A percentile compares a stretch with the other conserved stretches of the same genome.
These are phyloP conservation scores for Neurospora sp. DNA, from an alignment of 495 filamentous ascomycete species.

Conservation along the genomic window DNA sequence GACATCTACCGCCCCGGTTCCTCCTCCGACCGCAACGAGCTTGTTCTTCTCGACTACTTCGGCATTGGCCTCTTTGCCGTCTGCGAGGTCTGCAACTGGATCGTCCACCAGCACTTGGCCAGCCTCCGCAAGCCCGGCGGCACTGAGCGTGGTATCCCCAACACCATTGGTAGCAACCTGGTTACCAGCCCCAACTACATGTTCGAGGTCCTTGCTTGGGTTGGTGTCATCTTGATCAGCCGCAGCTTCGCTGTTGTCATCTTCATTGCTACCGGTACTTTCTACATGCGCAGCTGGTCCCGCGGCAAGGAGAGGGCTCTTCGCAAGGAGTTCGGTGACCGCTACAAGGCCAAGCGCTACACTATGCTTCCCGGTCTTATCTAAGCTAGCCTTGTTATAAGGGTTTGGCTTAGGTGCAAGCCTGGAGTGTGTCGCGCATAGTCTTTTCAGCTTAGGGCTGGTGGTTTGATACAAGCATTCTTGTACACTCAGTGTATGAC, in stretches of 20 bases:
- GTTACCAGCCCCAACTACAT: conserved; percentile 98
- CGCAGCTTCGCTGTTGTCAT: conserved; percentile 64
- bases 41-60: conserved; percentile 42
- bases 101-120: conserved; percentile 66
- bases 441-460: not conserved
- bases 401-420: not conserved
- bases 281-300: conserved; percentile 79
- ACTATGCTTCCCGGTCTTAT: conserved; percentile 64
- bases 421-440: not conserved
- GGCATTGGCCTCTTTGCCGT: conserved; percentile 61
- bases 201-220: conserved; percentile 82
- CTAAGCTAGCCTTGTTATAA: conserved; percentile 9
- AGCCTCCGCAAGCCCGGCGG: conserved; percentile 67
- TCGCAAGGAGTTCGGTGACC: conserved; percentile 77
- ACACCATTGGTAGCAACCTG: conserved; percentile 69
- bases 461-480: not conserved
- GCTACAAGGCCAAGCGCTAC: conserved; percentile 81
- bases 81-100: conserved; percentile 70
- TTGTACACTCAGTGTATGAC: not conserved
- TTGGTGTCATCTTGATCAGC: conserved; percentile 64
- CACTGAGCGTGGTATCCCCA: conserved; percentile 78
- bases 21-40: conserved; percentile 36
- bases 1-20: conserved; percentile 73
- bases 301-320: conserved; percentile 86
- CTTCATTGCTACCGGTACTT: conserved; percentile 56